phyloP scores from a whole-genome alignment of 805 yeast genomes.

The Zygotorulaspora chibaensis region DNA sequence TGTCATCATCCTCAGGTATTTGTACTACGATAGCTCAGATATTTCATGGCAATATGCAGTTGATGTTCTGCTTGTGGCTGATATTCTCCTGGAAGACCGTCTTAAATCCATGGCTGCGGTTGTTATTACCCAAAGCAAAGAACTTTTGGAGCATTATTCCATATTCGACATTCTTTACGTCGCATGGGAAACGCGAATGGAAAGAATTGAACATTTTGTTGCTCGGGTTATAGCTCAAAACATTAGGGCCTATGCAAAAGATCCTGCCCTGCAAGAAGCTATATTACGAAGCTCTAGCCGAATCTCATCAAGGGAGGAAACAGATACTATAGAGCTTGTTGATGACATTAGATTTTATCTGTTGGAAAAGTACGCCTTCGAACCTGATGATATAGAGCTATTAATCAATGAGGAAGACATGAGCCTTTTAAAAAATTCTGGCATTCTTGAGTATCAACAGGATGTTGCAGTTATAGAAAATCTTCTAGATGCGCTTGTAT shows the following conservation, averaged over 20 bases:
- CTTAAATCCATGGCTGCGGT: conserved; percentile 61
- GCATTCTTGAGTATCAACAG: conserved; percentile 21
- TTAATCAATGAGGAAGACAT: conserved; percentile 21
- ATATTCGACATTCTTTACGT: conserved; percentile 56
- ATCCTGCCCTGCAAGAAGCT: conserved; percentile 39
- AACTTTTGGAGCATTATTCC: conserved; percentile 32
- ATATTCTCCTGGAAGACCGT: conserved; percentile 52
- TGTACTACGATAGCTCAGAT: conserved; percentile 57
- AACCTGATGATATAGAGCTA: conserved; percentile 27
- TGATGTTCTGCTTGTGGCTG: conserved; percentile 57
- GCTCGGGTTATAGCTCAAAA: conserved; percentile 56
- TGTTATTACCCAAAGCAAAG: conserved; percentile 33
- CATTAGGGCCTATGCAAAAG: conserved; percentile 37
- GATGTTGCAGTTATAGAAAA: conserved; percentile 42
- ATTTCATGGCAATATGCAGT: conserved; percentile 49
- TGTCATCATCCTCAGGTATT: conserved; percentile 48
- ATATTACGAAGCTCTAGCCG: conserved; percentile 49
- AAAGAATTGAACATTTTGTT: conserved; percentile 58
- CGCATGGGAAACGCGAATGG: conserved; percentile 65
- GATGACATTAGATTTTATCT: conserved; percentile 73
- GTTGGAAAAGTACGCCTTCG: conserved; percentile 29
- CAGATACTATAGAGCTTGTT: conserved; percentile 73
- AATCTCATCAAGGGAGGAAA: conserved; percentile 59
- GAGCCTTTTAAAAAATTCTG: conserved; percentile 18
- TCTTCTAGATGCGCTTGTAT: conserved; percentile 36